Evolutionary conservation across 2,329 filamentous ascomycete genomes (phyloP), one percentile per base, ranked within the genome.

Genomic region (Nothomitra cinnamomea): DNA sequence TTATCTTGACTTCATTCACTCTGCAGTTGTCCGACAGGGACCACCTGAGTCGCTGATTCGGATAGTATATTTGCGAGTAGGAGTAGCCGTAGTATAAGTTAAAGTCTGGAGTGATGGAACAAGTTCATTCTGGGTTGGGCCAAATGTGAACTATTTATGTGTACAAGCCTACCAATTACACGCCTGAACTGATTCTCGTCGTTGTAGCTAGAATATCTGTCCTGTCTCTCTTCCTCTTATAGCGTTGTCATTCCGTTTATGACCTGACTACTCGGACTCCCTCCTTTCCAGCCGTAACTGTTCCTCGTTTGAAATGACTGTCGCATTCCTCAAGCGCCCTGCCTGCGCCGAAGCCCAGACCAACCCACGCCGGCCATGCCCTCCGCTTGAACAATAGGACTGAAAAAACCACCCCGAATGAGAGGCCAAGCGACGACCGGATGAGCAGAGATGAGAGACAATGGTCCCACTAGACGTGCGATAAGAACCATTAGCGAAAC

Each of bases 281-380:
- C 52, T 60, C 58, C 45, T 53, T 54, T 32, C 53, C 55, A 22
- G 38, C 54, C 42, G 53, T 41, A 41, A 45, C 52, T 15, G 38
- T 56, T 28, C 58, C 58, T 25, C 55, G 57, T 40, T 57, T 60
- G 17, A 60, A 60, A 35, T 57, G 53, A 73, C 77, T 85, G 74
- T 98, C 95, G 72, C 92, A 95, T 76, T 98, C 92, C 71, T 98
- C 92, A 76, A 94, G 98, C 55, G 92, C 92, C 64, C 94, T 82
- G 63, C 92, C 92, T 59, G 89, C 89, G 67, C 94, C 92, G 68
- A 98, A 96, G 55, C 92, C 92, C 54, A 90, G 77, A 60, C 92
- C 92, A 60, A 95, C 79, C 67, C 87, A 92, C n/a, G 89, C 92
- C 55, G 92, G 92, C 87, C 90, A 98, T 60, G 92, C 87, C 73